Evolutionary conservation across 805 yeast species (phyloP).

Genomic region (Metschnikowia lachancei): DNA sequence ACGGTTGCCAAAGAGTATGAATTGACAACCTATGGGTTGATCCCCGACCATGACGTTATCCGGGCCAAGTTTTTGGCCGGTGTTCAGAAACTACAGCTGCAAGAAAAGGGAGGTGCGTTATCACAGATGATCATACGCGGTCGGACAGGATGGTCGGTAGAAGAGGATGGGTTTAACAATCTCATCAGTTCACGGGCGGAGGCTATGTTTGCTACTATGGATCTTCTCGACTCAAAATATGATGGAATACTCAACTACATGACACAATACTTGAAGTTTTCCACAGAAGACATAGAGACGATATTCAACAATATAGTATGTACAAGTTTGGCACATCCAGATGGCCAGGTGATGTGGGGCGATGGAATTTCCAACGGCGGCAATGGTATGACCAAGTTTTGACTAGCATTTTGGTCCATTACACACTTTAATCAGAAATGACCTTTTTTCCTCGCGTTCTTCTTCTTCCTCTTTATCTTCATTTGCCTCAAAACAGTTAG

Average conservation of each 20-base stretch:
- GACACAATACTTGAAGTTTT: conserved; percentile 42
- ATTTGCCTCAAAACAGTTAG: too few relatives aligned
- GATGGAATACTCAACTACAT: conserved; percentile 55
- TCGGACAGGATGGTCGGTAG: conserved; percentile 41
- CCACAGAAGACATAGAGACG: conserved; percentile 40
- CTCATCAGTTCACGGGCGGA: conserved; percentile 64
- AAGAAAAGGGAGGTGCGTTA: conserved; percentile 24
- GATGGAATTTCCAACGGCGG: not conserved
- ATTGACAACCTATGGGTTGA: conserved; percentile 63
- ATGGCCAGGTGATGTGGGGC: conserved; percentile 1
- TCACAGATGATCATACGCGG: conserved; percentile 31
- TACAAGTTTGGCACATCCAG: conserved; percentile 4
- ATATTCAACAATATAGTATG: conserved; percentile 18
- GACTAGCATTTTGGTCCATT: not conserved
- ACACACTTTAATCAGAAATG: not conserved
- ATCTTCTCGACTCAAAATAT: conserved; percentile 47
- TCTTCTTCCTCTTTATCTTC: too few relatives aligned
- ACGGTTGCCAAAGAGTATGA: conserved; percentile 75
- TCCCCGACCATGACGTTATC: conserved; percentile 45
- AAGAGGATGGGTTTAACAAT: conserved; percentile 54
- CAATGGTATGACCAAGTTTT: conserved; percentile 2
- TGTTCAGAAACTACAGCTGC: conserved; percentile 30
- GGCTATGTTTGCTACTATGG: conserved; percentile 64
- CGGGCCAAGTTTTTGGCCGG: conserved; percentile 34
- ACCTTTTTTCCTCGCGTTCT: too few relatives aligned